phyloP scores from a whole-genome alignment of 495 filamentous ascomycete genomes.

The Neurospora discreta region DNA sequence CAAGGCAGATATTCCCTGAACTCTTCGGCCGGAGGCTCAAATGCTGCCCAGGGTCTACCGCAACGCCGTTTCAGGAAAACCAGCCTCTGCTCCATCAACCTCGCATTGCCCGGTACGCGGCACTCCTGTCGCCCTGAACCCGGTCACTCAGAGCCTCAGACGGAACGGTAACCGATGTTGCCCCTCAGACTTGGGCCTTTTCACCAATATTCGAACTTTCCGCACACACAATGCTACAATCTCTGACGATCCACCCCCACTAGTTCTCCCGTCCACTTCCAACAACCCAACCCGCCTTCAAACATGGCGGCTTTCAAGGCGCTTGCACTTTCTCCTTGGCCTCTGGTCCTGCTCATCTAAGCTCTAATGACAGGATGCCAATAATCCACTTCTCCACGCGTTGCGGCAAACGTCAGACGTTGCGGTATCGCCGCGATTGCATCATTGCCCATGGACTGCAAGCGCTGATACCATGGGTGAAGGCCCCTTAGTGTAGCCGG shows the following conservation, averaged over 20 bases:
- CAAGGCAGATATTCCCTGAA: neutral
- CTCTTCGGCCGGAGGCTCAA: neutral
- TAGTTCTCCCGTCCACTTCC: neutral
- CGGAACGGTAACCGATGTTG: neutral
- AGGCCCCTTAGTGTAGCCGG: neutral
- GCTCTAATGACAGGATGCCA: neutral
- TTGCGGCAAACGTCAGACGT: neutral
- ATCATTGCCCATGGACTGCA: neutral
- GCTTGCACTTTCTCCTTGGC: neutral
- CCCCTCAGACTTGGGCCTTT: neutral
- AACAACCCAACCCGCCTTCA: neutral
- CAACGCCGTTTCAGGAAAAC: neutral
- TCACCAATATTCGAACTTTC: neutral
- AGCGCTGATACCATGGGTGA: neutral
- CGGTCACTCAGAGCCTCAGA: neutral
- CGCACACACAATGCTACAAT: neutral
- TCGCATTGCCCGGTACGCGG: neutral
- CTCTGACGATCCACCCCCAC: neutral
- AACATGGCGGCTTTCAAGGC: neutral
- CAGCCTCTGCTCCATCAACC: neutral
- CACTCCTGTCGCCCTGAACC: neutral
- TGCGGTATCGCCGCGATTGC: neutral
- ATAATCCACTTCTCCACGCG: slow-evolving; percentile 5
- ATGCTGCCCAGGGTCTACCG: neutral
- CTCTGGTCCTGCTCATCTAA: neutral